Evolutionary conservation across 495 filamentous ascomycete species (phyloP), one percentile per base, ranked within the genome.

Genomic region (Neurospora sp.): DNA sequence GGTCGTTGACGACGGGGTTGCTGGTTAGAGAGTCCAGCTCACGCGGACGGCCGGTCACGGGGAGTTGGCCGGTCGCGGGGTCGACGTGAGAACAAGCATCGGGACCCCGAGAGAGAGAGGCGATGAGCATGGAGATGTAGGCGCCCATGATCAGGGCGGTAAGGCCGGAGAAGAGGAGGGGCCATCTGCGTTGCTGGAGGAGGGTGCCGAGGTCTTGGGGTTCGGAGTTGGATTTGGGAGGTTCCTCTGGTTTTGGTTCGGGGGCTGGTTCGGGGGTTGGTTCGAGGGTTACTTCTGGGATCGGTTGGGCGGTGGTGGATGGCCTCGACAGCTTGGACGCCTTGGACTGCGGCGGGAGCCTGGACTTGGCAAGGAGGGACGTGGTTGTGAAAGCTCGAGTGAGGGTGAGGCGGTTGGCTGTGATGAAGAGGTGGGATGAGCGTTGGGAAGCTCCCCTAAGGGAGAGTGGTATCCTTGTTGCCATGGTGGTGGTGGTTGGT

Each of bases 121-220:
- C 44, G 73, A 82, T 5, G 72, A 84, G n/a, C 73, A 77, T 11
- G 76, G 81, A 75, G 76, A 82, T 18, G 78, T 84, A 74, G 74
- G 78, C 39, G 71, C 74, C 46, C 59, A 79, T 20, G 74, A 75
- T 7, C 74, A 82, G 27, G 78, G 73, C 70, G 6, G 72, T 14
- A 72, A 78, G 10, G 72, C 74, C 69, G 72, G 77, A 72, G 77
- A 75, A 42, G 73, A 83, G 59, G 75, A 81, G 74, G 27, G 75
- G 74, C 74, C 72, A 75, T 75, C 74, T 77, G 42, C 70, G 62
- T 37, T 78, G 39, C 4, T 71, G 46, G 71, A 77, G 40, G 72
- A 79, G 72, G 35, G n/a, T 71, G 71, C 74, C 70, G 41, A 78
- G 46, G 72, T 77, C 5, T 35, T 76, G 39, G 35, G 76, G 20